These are phyloP conservation scores for Goffeauzyma gilvescens DNA, from an alignment of 768 basidiomycete species.

Conservation along the genomic window DNA sequence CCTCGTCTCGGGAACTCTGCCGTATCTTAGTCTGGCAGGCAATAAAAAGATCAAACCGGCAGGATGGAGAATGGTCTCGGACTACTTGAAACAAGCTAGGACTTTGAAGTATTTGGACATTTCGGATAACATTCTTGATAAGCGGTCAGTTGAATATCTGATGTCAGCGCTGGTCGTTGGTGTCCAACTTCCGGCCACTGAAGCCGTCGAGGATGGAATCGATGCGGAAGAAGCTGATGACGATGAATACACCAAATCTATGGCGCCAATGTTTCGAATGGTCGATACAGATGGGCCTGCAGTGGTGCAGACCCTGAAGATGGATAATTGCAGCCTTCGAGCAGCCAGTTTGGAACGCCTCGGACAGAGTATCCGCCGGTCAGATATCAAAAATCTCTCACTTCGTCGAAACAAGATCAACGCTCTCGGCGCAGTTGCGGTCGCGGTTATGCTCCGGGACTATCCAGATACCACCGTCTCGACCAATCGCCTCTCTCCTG, in stretches of 20 bases:
- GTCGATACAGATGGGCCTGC: conserved; percentile 11
- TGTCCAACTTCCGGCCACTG: conserved; percentile 28
- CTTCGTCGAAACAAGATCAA: conserved; percentile 73
- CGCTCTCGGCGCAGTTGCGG: conserved; percentile 65
- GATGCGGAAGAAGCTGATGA: not conserved
- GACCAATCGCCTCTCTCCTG: conserved; percentile 28
- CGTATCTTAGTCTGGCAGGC: conserved; percentile 66
- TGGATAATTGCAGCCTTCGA: conserved; percentile 69
- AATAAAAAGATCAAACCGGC: conserved; percentile 59
- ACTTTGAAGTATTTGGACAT: conserved; percentile 71
- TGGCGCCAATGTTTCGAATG: not conserved
- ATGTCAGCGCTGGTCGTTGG: conserved; percentile 42
- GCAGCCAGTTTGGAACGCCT: conserved; percentile 47
- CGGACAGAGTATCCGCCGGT: conserved; percentile 56
- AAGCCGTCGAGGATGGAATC: not conserved
- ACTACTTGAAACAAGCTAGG: conserved; percentile 59
- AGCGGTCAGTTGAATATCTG: conserved; percentile 63
- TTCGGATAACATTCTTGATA: conserved; percentile 68
- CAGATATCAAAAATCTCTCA: conserved; percentile 70
- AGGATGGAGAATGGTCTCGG: conserved; percentile 61
- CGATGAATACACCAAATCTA: conserved; percentile 3
- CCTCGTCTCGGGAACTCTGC: conserved; percentile 59
- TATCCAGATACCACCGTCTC: conserved; percentile 53
- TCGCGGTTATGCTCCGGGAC: conserved; percentile 90
- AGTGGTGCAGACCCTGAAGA: conserved; percentile 50